Percentiles rank a stretch among this genome's conserved stretches.
Evolutionary conservation across 106 monocot species (phyloP).

Genomic region (Dendrobium chrysotoxum): DNA sequence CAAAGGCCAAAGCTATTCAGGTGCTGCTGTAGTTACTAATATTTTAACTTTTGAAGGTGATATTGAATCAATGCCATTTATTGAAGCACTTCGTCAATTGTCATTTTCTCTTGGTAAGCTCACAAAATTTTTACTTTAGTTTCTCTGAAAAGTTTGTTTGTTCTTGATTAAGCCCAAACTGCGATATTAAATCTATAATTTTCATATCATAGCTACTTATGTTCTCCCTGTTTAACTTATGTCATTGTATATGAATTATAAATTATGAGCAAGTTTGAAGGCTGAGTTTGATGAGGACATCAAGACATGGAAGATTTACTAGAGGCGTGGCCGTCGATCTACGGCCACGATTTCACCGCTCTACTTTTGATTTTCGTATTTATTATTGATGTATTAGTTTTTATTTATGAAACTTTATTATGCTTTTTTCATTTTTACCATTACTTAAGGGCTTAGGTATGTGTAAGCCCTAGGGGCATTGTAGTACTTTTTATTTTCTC

Average conservation of each 20-base stretch:
- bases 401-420: too few species aligned
- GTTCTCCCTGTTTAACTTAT: neutral
- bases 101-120: slow-evolving; percentile 71
- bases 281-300: too few species aligned
- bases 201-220: neutral
- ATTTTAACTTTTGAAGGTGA: slow-evolving; percentile 36
- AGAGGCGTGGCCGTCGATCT: too few species aligned
- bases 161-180: neutral
- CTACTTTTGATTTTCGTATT: too few species aligned
- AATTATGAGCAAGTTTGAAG: too few species aligned
- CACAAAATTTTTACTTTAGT: neutral
- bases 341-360: too few species aligned
- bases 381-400: too few species aligned
- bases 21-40: neutral
- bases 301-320: too few species aligned
- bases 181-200: neutral
- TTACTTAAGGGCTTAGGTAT: too few species aligned
- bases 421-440: too few species aligned
- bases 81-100: slow-evolving; percentile 67
- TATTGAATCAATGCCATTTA: slow-evolving; percentile 85
- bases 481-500: too few species aligned
- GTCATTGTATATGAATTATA: neutral
- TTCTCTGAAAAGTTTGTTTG: neutral
- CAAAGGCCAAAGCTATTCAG: neutral
- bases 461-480: too few species aligned